A percentile compares a stretch with the other conserved stretches of the same genome.
These are phyloP conservation scores for Pichia sp. DNA, from an alignment of 1,139 yeast genomes.

Conservation along the genomic window DNA sequence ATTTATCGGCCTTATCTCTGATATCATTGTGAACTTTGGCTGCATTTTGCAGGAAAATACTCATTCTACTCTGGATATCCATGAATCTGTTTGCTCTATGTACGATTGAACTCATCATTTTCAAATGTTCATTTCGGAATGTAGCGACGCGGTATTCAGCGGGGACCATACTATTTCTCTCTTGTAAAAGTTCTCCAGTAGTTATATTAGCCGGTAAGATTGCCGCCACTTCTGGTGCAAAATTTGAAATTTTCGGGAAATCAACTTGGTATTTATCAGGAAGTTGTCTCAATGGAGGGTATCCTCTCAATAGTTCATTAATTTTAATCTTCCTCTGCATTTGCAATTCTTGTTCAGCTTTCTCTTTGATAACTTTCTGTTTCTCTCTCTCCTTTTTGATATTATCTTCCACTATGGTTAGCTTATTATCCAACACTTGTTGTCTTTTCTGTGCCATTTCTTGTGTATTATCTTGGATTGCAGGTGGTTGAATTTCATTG, in stretches of 20 bases:
- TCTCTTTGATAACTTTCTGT: neutral
- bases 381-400: slow-evolving; percentile 2
- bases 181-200: slow-evolving; percentile 8
- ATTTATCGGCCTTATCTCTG: slow-evolving; percentile 4
- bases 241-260: slow-evolving; percentile 2
- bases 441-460: slow-evolving; percentile 5
- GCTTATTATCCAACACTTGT: slow-evolving; percentile 5
- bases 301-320: slow-evolving; percentile 6
- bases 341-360: slow-evolving; percentile 1
- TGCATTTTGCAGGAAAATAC: slow-evolving; percentile 5
- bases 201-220: slow-evolving; percentile 8
- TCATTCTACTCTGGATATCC: slow-evolving; percentile 7
- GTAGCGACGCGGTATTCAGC: neutral
- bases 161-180: slow-evolving; percentile 1
- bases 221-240: slow-evolving; percentile 1
- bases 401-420: slow-evolving; percentile 1
- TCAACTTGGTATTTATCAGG: slow-evolving; percentile 13
- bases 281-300: slow-evolving; percentile 9
- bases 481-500: no score
- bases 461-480: neutral
- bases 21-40: slow-evolving; percentile 5
- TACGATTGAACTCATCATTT: slow-evolving; percentile 7
- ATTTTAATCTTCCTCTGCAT: slow-evolving; percentile 4
- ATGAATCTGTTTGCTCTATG: slow-evolving; percentile 9
- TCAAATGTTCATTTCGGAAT: slow-evolving; percentile 5